These are phyloP conservation scores for Aspergillus flavus DNA, from an alignment of 2,329 filamentous ascomycete species.

Conservation along the genomic window DNA sequence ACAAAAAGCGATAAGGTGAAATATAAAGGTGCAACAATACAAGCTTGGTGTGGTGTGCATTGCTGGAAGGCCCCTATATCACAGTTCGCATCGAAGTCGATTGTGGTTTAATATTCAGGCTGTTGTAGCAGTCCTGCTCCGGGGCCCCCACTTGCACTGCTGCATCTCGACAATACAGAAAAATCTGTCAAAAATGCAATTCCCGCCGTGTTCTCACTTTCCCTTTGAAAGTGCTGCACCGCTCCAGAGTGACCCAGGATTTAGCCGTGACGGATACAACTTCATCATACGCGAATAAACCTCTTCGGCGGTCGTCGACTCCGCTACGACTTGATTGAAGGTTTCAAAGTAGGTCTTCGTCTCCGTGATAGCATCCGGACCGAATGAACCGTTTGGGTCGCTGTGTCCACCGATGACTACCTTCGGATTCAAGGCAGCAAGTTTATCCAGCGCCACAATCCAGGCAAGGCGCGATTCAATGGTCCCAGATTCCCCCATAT, in stretches of 20 bases:
- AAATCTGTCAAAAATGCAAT: too few species aligned
- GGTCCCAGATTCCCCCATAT: slow-evolving; percentile 8
- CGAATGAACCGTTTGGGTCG: not conserved
- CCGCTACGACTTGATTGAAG: not conserved
- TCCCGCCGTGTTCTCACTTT: too few species aligned
- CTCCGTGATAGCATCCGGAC: not conserved
- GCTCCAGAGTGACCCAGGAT: not conserved
- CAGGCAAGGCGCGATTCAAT: slow-evolving; percentile 6
- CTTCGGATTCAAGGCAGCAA: slow-evolving; percentile 12
- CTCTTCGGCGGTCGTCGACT: not conserved
- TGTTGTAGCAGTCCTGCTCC: too few species aligned
- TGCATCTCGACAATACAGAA: too few species aligned
- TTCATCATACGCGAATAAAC: not conserved
- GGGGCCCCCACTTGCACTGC: too few species aligned
- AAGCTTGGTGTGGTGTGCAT: too few species aligned
- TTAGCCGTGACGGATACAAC: not conserved
- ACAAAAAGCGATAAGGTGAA: too few species aligned
- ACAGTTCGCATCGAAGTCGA: too few species aligned
- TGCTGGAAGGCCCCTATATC: too few species aligned
- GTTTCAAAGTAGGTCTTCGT: not conserved
- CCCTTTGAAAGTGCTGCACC: not conserved
- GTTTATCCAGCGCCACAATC: slow-evolving; percentile 9
- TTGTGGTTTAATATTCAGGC: too few species aligned
- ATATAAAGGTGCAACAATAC: too few species aligned
- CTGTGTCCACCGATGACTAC: not conserved